Evolutionary conservation across 2,329 filamentous ascomycete genomes (phyloP).

Genomic region (Fusarium continuum): DNA sequence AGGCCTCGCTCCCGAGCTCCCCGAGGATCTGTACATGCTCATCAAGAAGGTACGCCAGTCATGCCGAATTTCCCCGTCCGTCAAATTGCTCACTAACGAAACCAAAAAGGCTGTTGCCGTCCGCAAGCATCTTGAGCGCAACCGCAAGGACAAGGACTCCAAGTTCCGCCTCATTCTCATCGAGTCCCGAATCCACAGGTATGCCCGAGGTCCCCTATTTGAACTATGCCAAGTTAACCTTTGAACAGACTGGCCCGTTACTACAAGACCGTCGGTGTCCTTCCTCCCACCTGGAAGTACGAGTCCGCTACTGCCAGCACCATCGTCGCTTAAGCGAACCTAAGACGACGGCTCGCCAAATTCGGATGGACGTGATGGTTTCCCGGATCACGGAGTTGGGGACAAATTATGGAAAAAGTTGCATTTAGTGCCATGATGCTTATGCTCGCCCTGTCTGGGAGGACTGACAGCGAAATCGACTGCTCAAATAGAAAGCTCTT

Average conservation of each 20-base stretch:
- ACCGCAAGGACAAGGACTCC: conserved; percentile 99
- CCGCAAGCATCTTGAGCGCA: conserved; percentile 99
- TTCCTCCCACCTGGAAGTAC: conserved; percentile 97
- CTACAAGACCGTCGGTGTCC: conserved; percentile 94
- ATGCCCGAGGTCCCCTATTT: neutral
- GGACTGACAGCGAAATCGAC: conserved; percentile 45
- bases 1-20: conserved; percentile 98
- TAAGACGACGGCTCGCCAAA: conserved; percentile 30
- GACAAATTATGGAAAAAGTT: conserved; percentile 53
- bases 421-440: conserved; percentile 58
- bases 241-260: conserved; percentile 82
- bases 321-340: conserved; percentile 79
- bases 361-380: conserved; percentile 47
- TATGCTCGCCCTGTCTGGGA: conserved; percentile 49
- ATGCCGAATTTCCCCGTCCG: neutral
- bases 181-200: conserved; percentile 97
- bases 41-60: conserved; percentile 90
- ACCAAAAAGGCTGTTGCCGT: conserved; percentile 85
- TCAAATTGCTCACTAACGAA: neutral
- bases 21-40: conserved; percentile 99
- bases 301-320: conserved; percentile 97
- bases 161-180: conserved; percentile 99
- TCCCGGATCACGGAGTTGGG: conserved; percentile 57
- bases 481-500: conserved; percentile 50
- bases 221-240: neutral